Conservation (phyloP, 106 monocot genomes). For the Vanilla planifolia region DNA sequence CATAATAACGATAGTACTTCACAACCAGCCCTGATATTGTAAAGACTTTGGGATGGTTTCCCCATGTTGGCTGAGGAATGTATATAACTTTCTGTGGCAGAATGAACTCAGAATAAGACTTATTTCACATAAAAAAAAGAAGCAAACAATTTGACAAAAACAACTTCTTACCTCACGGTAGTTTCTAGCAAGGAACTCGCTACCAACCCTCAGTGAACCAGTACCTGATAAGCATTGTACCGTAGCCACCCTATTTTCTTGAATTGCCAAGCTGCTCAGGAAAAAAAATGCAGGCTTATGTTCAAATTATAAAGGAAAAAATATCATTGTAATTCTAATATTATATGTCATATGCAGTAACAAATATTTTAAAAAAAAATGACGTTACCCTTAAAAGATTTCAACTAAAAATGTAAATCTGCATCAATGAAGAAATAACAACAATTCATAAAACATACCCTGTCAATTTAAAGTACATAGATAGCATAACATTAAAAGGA, state of each 20-base stretch:
- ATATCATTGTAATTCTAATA: not conserved
- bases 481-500: too few relatives aligned
- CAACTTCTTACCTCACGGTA: conserved; percentile 53
- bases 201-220: conserved; percentile 94
- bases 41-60: conserved; percentile 94
- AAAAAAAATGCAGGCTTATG: conserved; percentile 2
- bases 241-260: conserved; percentile 80
- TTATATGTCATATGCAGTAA: not conserved
- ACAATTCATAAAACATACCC: too few relatives aligned
- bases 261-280: conserved; percentile 72
- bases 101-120: not conserved
- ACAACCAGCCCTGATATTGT: conserved; percentile 71
- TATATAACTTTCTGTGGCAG: conserved; percentile 66
- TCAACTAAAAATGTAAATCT: not conserved
- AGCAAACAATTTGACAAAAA: not conserved
- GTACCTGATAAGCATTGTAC: conserved; percentile 96
- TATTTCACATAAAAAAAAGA: not conserved
- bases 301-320: conserved; percentile 2
- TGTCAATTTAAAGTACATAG: too few relatives aligned
- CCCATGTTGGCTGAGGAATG: conserved; percentile 93
- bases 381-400: not conserved
- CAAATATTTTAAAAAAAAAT: not conserved
- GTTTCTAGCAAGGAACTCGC: conserved; percentile 86
- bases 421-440: not conserved
- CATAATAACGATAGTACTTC: conserved; percentile 87